Base-by-base conservation (phyloP, 345 rosid species). In the Barbarea vulgaris region DNA sequence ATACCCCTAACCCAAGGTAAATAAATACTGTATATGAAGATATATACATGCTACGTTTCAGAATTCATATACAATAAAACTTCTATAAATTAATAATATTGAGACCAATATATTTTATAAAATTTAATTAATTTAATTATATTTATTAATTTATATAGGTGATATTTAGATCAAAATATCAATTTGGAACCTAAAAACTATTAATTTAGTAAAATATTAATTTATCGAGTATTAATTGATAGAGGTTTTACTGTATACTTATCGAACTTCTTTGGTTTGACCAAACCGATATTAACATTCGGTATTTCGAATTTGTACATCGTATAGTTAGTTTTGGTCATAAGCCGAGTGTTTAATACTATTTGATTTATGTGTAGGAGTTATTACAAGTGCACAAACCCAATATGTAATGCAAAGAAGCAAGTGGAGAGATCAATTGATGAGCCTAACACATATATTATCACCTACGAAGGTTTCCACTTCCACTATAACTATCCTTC, bases 381-480 rank as follows among this genome's bases (percentile, higher is more conserved):
- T 84, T 93, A 93, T 72, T 90, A 89, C 84, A 89, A 80, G 80
- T 93, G 98, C 84, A 93, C 93, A 33, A 91, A 87, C 81, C 86
- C 88, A 72, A 83, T 87, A 68, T 91, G 96, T 70, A 84, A 86
- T 44, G 98, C 97, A 1, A 93, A 93, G 76, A 93, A 89, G 77
- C 93, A 91, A 50, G 97, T 93, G 58, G 97, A 91, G 73, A 88
- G 82, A 75, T 91, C 88, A 12, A 59, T 76, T 6, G 87, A 89
- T 22, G 97, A 90, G 48, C 83, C 85, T 14, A 88, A 87, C 58
- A 85, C 89, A 18, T 79, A 89, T 10, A 78, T 85, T 70, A 82
- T 93, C 79, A 93, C 98, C 36, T 91, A 91, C 36, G 96, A 93
- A 63, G 96, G 98, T 15, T 92, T 89, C 70, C 98, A 87, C 73